Conservation (phyloP, 768 basidiomycete species). For the Suillus subalutaceus region DNA sequence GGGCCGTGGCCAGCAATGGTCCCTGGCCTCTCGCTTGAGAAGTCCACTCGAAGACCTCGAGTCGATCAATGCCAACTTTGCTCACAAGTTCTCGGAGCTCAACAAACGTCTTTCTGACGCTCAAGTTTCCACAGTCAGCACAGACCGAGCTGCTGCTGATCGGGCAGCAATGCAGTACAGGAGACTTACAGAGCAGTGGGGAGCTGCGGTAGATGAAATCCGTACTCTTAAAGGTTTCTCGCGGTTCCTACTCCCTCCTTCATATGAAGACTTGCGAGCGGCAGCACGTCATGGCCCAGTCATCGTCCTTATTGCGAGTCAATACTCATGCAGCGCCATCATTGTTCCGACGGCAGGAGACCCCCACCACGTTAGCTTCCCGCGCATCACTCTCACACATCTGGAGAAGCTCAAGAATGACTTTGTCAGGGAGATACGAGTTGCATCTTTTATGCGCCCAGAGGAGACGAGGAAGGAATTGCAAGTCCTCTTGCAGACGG, state of each 20-base stretch:
- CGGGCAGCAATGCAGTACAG: not conserved
- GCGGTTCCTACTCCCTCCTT: not conserved
- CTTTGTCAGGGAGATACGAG: too few relatives aligned
- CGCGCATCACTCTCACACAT: not conserved
- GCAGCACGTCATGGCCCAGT: not conserved
- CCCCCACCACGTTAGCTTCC: not conserved
- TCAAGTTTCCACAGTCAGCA: not conserved
- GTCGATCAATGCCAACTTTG: too few relatives aligned
- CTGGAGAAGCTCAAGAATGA: not conserved
- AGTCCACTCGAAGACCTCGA: too few relatives aligned
- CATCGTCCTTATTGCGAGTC: not conserved
- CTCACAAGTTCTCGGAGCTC: not conserved
- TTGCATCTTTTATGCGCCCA: too few relatives aligned
- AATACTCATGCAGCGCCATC: not conserved
- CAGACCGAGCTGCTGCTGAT: too few relatives aligned
- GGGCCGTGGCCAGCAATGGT: too few relatives aligned
- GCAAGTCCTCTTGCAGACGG: too few relatives aligned
- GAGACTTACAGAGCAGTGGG: not conserved
- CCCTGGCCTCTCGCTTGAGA: too few relatives aligned
- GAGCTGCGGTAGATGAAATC: not conserved
- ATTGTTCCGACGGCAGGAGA: not conserved
- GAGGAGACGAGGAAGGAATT: too few relatives aligned
- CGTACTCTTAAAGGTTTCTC: not conserved
- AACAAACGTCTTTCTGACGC: not conserved
- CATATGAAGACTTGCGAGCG: not conserved